Evolutionary conservation across 306 rosid species (phyloP).

Genomic region (Pueraria montana): DNA sequence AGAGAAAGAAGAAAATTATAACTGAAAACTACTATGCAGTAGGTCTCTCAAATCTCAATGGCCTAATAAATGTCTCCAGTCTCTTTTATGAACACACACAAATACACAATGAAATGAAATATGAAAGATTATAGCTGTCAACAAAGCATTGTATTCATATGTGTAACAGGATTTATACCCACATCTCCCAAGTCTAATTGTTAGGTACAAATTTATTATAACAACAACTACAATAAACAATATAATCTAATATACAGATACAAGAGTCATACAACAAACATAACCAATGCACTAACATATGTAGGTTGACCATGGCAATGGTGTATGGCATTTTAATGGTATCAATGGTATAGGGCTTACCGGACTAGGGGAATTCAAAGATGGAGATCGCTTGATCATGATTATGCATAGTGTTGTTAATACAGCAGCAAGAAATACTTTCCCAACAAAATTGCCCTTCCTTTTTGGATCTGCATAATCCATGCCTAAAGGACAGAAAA

Average conservation of each 20-base stretch:
- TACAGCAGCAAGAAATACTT: slow-evolving; percentile 80
- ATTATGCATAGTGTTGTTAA: slow-evolving; percentile 80
- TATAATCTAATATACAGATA: slow-evolving; percentile 1
- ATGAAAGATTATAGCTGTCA: slow-evolving; percentile 1
- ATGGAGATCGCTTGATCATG: slow-evolving; percentile 86
- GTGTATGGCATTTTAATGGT: not conserved
- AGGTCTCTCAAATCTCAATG: no score
- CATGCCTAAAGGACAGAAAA: slow-evolving; percentile 64
- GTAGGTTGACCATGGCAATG: slow-evolving; percentile 3
- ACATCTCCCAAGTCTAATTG: not conserved
- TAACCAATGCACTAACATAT: not conserved
- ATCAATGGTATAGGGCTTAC: slow-evolving; percentile 54
- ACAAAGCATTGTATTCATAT: not conserved
- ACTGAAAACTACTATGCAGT: not conserved
- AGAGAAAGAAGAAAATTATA: slow-evolving; percentile 14
- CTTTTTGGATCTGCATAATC: slow-evolving; percentile 84
- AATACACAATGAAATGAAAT: not conserved
- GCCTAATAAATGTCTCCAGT: not conserved
- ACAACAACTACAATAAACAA: slow-evolving; percentile 28
- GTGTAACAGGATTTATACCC: slow-evolving; percentile 14
- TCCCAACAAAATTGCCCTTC: slow-evolving; percentile 85
- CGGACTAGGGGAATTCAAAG: slow-evolving; percentile 72
- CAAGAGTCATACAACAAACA: not conserved
- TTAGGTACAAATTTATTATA: slow-evolving; percentile 8
- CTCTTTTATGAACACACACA: not conserved